A percentile compares a stretch with the other conserved stretches of the same genome.
These are phyloP conservation scores for Hylodesmum podocarpum DNA, from an alignment of 306 rosid genomes.

Conservation along the genomic window DNA sequence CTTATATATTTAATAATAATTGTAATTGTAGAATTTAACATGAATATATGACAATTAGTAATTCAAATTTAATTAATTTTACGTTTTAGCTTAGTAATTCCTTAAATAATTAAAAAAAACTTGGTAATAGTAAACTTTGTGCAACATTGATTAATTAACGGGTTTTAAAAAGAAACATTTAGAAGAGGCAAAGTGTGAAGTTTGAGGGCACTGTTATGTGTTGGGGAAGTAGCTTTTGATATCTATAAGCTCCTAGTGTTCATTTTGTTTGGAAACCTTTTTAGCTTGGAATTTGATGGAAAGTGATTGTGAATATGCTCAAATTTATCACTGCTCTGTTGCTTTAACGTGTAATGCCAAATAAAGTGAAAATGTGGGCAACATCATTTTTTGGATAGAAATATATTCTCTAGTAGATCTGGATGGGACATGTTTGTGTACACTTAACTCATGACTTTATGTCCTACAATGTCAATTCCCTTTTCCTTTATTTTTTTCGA, in stretches of 20 bases:
- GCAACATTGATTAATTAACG: not conserved
- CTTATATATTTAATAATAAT: too few relatives aligned
- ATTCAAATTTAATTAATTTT: too few relatives aligned
- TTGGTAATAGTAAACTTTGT: not conserved
- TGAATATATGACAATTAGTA: too few relatives aligned
- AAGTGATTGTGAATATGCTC: conserved; percentile 50
- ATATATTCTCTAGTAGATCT: conserved; percentile 61
- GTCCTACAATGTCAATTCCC: conserved; percentile 30
- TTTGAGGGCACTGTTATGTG: conserved; percentile 12
- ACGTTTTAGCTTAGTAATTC: not conserved
- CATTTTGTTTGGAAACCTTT: conserved; percentile 68
- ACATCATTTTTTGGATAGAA: conserved; percentile 61
- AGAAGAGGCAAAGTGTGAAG: not conserved
- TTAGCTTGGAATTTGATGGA: conserved; percentile 65
- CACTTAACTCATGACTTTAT: conserved; percentile 53
- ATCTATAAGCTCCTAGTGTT: conserved; percentile 33
- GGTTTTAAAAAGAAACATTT: not conserved
- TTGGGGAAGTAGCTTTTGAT: conserved; percentile 38
- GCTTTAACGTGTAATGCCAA: conserved; percentile 38
- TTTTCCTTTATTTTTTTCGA: conserved; percentile 31
- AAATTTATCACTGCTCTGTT: conserved; percentile 21
- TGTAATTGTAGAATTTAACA: too few relatives aligned
- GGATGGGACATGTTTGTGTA: conserved; percentile 44
- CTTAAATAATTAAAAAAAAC: too few relatives aligned
- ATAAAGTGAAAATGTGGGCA: conserved; percentile 52